Percentiles rank a stretch among this genome's conserved stretches.
Evolutionary conservation across 1,284 basidiomycete species (phyloP).

Genomic region (Ceratobasidium sp.): DNA sequence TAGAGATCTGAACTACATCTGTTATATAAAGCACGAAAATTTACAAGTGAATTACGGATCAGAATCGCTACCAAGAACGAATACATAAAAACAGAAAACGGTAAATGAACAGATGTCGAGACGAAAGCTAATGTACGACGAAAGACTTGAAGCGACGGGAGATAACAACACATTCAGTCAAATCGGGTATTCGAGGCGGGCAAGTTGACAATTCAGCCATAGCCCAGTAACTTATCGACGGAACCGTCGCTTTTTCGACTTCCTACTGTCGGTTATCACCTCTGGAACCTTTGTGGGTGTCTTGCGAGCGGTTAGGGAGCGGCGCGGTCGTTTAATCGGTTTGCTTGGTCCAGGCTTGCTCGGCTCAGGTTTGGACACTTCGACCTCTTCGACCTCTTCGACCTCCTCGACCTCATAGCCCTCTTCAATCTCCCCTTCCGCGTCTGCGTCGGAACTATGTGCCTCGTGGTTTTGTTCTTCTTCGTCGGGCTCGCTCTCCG

Average conservation of each 20-base stretch:
- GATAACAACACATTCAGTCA: conserved; percentile 7
- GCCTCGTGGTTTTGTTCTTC: not conserved
- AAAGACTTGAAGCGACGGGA: not conserved
- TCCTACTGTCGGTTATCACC: not conserved
- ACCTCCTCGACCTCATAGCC: conserved; percentile 29
- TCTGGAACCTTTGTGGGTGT: conserved; percentile 20
- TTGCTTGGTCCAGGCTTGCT: conserved; percentile 3
- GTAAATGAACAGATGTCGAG: not conserved
- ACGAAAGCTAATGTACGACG: not conserved
- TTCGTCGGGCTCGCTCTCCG: conserved; percentile 21
- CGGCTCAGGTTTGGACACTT: not conserved
- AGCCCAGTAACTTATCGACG: conserved; percentile 6
- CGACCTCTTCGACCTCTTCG: conserved; percentile 15
- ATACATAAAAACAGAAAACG: not conserved
- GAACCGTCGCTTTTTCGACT: conserved; percentile 26
- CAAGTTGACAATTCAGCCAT: not conserved
- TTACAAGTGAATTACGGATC: conserved; percentile 12
- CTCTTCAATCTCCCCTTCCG: conserved; percentile 23
- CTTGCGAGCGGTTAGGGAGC: conserved; percentile 19
- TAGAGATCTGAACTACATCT: too few species aligned
- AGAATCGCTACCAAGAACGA: not conserved
- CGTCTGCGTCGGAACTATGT: conserved; percentile 11
- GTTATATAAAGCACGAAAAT: not conserved
- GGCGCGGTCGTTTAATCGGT: conserved; percentile 22
- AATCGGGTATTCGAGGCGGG: not conserved